Base-by-base conservation (phyloP, 192 early-diverging fungal genomes). In the Rhizophagus prolifer region DNA sequence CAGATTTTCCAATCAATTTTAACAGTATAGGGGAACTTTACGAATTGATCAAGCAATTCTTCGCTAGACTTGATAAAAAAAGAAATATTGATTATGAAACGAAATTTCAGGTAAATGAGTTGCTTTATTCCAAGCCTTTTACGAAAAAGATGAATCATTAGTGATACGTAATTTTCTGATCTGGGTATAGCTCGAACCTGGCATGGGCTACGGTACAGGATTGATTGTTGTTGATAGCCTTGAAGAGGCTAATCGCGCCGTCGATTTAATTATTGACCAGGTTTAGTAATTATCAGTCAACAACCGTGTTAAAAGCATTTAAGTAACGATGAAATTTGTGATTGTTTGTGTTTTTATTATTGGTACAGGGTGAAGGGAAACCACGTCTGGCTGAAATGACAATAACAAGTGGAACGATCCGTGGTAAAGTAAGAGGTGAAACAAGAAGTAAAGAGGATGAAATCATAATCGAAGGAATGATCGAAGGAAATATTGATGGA, bases 121-220 rank as follows among this genome's bases (percentile, higher is more conserved):
- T 9, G 9, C 26, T 68, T 41, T 12, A 68, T 68, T 68, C 5
- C 19, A 31, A 21, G 19, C n/a, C 19, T 68, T 68, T 44, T 68
- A 68, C 23, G 66, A n/a, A 13, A 31, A 31, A n/a, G 26, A 59
- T 4, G 34, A 36, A 36, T 36, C 34, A 36, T 41, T 10, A 41
- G 2, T 23, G 12, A 36, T 16, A 21, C 5, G 0, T 34, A 73
- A 30, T 61, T 19, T n/a, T 36, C 38, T 59, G 9, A 14, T 73
- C 38, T 73, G 36, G n/a, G 41, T 36, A 23, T 2, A 73, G 72
- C 72, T 73, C 41, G 72, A 21, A 73, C 72, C 72, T 59, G 72
- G 72, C 4, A 73, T 73, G 72, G 72, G 72, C 34, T 73, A 73
- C 12, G 50, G 72, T 23, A 73, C 72, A 9, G 72, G 72, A 25